Evolutionary conservation across 306 rosid genomes (phyloP).

Genomic region (Quercus rubra): DNA sequence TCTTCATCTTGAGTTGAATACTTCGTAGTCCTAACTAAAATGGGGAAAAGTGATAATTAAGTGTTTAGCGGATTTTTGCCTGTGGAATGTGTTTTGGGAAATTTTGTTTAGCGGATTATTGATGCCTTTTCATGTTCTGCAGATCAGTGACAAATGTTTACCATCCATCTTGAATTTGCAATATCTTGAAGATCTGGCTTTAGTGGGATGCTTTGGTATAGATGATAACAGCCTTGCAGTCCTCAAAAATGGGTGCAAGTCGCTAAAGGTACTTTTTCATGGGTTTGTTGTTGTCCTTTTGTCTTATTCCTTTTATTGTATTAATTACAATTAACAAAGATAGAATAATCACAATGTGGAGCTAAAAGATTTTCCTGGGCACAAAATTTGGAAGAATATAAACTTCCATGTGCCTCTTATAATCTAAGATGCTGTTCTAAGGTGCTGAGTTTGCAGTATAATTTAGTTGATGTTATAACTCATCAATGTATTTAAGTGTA

Average conservation of each 20-base stretch:
- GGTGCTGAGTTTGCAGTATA: not conserved
- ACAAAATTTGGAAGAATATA: not conserved
- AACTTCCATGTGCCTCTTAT: not conserved
- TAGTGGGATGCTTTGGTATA: conserved; percentile 88
- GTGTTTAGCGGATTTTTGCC: not conserved
- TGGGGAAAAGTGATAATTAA: not conserved
- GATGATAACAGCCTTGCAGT: conserved; percentile 61
- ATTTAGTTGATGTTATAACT: not conserved
- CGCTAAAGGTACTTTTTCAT: conserved; percentile 64
- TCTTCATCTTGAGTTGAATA: not conserved
- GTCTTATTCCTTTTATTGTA: not conserved
- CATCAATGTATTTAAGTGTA: not conserved
- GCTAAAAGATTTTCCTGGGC: not conserved
- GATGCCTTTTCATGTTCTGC: conserved; percentile 16
- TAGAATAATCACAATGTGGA: not conserved
- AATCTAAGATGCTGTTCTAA: not conserved
- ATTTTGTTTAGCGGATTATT: conserved; percentile 10
- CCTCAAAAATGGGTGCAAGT: conserved; percentile 65
- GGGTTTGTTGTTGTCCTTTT: conserved; percentile 19
- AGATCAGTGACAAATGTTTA: conserved; percentile 86
- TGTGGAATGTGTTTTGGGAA: not conserved
- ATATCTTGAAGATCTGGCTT: conserved; percentile 76
- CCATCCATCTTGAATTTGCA: conserved; percentile 69
- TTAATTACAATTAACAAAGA: not conserved
- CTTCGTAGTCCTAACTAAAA: not conserved